Evolutionary conservation across 495 filamentous ascomycete genomes (phyloP).

Genomic region (Rhizodiscina lignyota): DNA sequence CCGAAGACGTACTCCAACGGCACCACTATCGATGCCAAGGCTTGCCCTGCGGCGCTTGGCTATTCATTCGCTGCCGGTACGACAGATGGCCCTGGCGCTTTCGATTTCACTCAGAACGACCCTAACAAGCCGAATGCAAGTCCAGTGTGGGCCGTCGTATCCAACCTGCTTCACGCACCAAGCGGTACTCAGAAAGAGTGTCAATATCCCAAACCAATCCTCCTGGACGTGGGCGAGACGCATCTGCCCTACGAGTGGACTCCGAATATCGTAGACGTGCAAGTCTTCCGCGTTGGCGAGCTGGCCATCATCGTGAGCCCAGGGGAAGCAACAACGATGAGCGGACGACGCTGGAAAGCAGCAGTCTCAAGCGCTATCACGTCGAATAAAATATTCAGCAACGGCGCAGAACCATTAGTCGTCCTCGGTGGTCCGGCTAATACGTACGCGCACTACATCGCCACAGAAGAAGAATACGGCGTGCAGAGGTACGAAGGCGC

Average conservation of each 20-base stretch:
- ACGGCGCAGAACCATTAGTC: conserved; percentile 39
- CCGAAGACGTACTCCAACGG: conserved; percentile 61
- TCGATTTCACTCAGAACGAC: conserved; percentile 86
- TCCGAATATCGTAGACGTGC: conserved; percentile 86
- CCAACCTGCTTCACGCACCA: conserved; percentile 54
- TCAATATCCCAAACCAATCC: conserved; percentile 71
- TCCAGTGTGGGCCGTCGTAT: conserved; percentile 69
- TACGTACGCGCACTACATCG: conserved; percentile 90
- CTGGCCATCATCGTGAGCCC: conserved; percentile 74
- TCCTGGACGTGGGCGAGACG: conserved; percentile 78
- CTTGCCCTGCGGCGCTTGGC: conserved; percentile 84
- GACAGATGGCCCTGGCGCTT: conserved; percentile 79
- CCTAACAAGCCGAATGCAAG: conserved; percentile 57
- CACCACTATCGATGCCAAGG: conserved; percentile 57
- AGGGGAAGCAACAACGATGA: conserved; percentile 92
- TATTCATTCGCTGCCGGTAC: conserved; percentile 93
- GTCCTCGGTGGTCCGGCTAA: conserved; percentile 91
- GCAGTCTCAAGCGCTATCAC: conserved; percentile 45
- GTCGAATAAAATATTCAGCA: conserved; percentile 24
- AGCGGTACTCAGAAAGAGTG: conserved; percentile 56
- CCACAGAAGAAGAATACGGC: conserved; percentile 79
- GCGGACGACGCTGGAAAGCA: conserved; percentile 77
- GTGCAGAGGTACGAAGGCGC: conserved; percentile 93
- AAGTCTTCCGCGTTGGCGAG: conserved; percentile 75
- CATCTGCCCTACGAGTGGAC: conserved; percentile 72